phyloP scores from a whole-genome alignment of 2,329 filamentous ascomycete genomes.

The Tricladium varicosporioides region DNA sequence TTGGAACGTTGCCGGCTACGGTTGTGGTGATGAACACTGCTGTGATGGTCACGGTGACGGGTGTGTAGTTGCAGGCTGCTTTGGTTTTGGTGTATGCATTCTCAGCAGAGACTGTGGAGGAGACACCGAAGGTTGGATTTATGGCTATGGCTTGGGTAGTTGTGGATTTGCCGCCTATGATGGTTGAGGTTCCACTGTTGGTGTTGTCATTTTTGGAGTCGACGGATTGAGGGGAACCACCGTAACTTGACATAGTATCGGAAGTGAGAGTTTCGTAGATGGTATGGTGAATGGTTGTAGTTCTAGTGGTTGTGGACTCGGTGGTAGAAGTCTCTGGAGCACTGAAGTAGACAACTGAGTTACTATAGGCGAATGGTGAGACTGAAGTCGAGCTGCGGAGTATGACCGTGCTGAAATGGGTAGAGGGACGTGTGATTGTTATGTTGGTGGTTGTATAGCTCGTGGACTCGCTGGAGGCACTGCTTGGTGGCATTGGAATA shows the following conservation, averaged over 20 bases:
- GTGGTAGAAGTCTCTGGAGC: not conserved
- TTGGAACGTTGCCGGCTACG: not conserved
- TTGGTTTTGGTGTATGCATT: not conserved
- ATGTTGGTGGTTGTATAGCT: no score
- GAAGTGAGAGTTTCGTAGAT: no score
- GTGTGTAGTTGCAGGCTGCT: not conserved
- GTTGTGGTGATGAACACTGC: not conserved
- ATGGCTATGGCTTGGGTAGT: constrained; percentile 3
- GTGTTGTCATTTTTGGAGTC: no score
- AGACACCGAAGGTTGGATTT: not conserved
- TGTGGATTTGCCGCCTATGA: not conserved
- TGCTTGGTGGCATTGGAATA: no score
- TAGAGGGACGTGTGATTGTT: no score
- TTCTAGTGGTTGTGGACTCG: not conserved
- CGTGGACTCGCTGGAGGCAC: no score
- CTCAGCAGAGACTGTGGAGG: not conserved
- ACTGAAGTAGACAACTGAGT: not conserved
- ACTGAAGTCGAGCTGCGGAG: not conserved
- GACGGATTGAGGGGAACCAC: no score
- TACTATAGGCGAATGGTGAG: not conserved
- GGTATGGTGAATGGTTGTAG: not conserved
- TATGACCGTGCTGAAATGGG: no score
- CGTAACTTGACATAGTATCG: no score
- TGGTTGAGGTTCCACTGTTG: no score
- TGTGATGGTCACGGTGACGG: constrained; percentile 3